Conservation (phyloP, 2,329 filamentous ascomycete genomes). For the Sporothrix pallida region DNA sequence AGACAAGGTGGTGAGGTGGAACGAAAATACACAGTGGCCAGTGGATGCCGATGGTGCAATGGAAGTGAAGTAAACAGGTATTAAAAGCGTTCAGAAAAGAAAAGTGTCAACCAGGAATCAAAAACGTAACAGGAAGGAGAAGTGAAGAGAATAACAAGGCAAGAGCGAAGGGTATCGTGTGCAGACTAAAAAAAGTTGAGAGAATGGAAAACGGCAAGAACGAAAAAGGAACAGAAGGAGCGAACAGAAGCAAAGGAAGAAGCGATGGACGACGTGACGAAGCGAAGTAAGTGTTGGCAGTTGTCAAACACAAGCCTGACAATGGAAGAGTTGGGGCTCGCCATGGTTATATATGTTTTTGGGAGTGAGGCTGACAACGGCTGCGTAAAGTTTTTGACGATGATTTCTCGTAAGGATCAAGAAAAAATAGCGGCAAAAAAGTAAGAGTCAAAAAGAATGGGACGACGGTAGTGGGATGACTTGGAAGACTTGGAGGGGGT, state of each 20-base stretch:
- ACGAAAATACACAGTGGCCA: not conserved
- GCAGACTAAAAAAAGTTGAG: not conserved
- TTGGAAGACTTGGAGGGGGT: not conserved
- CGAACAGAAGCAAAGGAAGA: conserved; percentile 14
- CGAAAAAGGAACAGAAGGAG: conserved; percentile 14
- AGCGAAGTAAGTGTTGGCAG: not conserved
- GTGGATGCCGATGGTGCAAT: not conserved
- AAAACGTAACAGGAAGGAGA: not conserved
- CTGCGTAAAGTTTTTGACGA: not conserved
- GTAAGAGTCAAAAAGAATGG: not conserved
- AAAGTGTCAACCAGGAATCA: not conserved
- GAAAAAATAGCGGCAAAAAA: not conserved
- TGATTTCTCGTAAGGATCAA: not conserved
- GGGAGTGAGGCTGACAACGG: not conserved
- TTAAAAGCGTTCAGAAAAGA: not conserved
- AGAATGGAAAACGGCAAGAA: conserved; percentile 19
- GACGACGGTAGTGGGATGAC: not conserved
- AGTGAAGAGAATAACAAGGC: not conserved
- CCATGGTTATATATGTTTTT: conserved; percentile 17
- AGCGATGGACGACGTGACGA: conserved; percentile 9
- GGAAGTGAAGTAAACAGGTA: not conserved
- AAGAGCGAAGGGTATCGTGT: not conserved
- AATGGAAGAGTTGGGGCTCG: not conserved
- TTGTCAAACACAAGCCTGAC: not conserved
- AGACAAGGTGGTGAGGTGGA: not conserved